These are phyloP conservation scores for Rutstroemia sydowiana DNA, from an alignment of 2,329 filamentous ascomycete genomes.

Conservation along the genomic window DNA sequence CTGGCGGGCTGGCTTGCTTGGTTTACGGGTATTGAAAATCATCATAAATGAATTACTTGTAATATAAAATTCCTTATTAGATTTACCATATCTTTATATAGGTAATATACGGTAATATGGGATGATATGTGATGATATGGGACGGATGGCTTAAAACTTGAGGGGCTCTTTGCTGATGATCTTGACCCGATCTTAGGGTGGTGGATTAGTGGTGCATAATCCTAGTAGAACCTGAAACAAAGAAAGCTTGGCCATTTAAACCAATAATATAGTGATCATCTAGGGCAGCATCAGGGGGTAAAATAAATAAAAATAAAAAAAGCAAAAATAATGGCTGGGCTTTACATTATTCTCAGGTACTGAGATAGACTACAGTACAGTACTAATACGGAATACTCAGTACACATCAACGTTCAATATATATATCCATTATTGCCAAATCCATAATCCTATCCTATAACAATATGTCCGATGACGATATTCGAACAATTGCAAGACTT, in stretches of 20 bases:
- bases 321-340: too few species aligned
- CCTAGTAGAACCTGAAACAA: conserved; percentile 9
- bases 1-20: too few species aligned
- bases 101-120: too few species aligned
- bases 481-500: not conserved
- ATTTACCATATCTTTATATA: too few species aligned
- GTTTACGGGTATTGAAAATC: too few species aligned
- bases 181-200: not conserved
- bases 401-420: not conserved
- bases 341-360: too few species aligned
- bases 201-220: conserved; percentile 1
- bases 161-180: not conserved
- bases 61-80: too few species aligned
- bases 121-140: not conserved
- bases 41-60: too few species aligned
- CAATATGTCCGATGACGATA: not conserved
- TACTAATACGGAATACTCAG: too few species aligned
- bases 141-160: not conserved
- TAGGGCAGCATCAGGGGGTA: not conserved
- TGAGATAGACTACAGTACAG: too few species aligned
- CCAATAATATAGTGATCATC: not conserved
- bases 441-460: not conserved
- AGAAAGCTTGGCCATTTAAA: not conserved
- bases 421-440: not conserved
- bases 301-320: too few species aligned